Conservation (phyloP, 305 asterid genomes). For the Fraxinus latifolia region DNA sequence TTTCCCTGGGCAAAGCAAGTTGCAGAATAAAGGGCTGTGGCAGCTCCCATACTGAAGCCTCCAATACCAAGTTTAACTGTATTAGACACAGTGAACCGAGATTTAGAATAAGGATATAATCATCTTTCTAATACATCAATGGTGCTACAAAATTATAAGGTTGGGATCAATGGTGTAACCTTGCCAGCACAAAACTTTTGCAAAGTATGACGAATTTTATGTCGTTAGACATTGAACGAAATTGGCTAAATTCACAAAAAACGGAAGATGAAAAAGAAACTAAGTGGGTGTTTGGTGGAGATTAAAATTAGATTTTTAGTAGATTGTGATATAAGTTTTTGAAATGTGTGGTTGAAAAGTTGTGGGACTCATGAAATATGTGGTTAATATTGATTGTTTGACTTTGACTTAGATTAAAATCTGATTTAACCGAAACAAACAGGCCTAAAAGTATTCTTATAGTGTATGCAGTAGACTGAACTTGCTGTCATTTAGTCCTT, state of each 20-base stretch:
- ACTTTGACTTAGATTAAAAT: no score
- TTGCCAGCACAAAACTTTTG: neutral
- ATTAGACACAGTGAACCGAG: neutral
- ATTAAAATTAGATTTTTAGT: no score
- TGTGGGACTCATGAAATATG: no score
- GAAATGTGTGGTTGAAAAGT: no score
- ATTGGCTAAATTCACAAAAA: neutral
- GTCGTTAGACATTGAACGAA: neutral
- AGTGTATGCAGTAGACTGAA: neutral
- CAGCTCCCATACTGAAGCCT: constrained; percentile 97
- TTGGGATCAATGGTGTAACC: neutral
- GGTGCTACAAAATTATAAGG: neutral
- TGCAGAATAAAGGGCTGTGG: constrained; percentile 86
- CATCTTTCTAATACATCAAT: neutral
- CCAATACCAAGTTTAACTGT: constrained; percentile 94
- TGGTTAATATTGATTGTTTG: no score
- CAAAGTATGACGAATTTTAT: neutral
- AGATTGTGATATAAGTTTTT: no score
- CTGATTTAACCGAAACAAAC: no score
- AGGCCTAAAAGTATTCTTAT: neutral
- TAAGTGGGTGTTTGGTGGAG: no score
- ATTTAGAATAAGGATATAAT: constrained; percentile 14
- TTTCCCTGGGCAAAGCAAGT: constrained; percentile 86
- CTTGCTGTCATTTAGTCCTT: neutral
- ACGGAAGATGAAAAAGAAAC: neutral